These are phyloP conservation scores for Ogataea hybrid DNA, from an alignment of 1,139 yeast species.

Conservation along the genomic window DNA sequence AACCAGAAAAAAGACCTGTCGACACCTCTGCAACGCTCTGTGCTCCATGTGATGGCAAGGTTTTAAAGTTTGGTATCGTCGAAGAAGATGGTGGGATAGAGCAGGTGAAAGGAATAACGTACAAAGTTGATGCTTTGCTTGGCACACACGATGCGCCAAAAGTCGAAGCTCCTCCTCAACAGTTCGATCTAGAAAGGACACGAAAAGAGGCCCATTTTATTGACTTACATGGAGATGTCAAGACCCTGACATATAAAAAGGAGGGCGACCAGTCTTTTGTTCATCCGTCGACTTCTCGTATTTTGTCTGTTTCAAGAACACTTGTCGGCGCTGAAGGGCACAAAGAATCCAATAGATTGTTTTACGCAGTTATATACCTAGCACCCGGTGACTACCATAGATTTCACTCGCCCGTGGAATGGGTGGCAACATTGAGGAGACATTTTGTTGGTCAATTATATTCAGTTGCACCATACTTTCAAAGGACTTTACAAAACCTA, in stretches of 20 bases:
- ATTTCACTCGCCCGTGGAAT: constrained; percentile 92
- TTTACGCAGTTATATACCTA: constrained; percentile 86
- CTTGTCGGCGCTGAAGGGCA: constrained; percentile 14
- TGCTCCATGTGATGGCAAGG: constrained; percentile 93
- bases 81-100: constrained; percentile 79
- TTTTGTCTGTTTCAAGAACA: constrained; percentile 33
- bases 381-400: constrained; percentile 99
- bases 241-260: constrained; percentile 44
- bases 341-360: constrained; percentile 55
- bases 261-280: constrained; percentile 59
- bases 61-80: constrained; percentile 81
- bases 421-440: constrained; percentile 93
- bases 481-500: constrained; percentile 77
- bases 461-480: constrained; percentile 97
- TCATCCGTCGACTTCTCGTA: constrained; percentile 30
- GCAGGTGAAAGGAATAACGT: constrained; percentile 96
- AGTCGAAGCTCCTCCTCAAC: constrained; percentile 61
- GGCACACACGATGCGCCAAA: constrained; percentile 52
- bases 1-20: constrained; percentile 79
- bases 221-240: constrained; percentile 30
- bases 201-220: constrained; percentile 21
- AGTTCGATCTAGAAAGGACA: constrained; percentile 41
- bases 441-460: constrained; percentile 96
- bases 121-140: constrained; percentile 82
- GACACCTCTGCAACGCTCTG: constrained; percentile 62